Base-by-base conservation (phyloP, 2,329 filamentous ascomycete species). In the Coleophoma crateriformis region DNA sequence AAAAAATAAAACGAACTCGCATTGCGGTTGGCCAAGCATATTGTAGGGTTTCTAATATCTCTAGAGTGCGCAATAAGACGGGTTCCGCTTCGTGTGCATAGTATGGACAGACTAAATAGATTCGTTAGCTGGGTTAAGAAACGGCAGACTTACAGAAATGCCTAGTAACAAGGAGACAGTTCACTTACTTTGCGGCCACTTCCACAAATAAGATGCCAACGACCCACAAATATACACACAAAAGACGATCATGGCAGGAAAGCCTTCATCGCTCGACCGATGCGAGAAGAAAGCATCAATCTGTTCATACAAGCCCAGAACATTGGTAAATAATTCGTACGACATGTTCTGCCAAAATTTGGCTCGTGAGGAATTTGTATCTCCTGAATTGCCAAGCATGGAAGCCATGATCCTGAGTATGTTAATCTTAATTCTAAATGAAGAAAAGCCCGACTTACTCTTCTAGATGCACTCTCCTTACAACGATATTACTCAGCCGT, bases 151-250 rank as follows among this genome's bases (percentile, higher is more conserved):
- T 27, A 27, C 27, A 27, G 27, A 10, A 4, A 27, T 10, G 27
- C 5, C 6, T 7, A 27, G 27, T 10, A 27, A 7, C 27, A 27
- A 27, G 8, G 27, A 27, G 27, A 27, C 27, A 27, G 2, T n/a
- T n/a, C 14, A 38, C 35, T 17, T 38, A 38, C 35, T 55, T 22
- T 54, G 52, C 6, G 64, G 64, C 45, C 62, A 58, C 12, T 61
- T 60, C 58, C 58, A 63, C 2, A 69, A 59, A 41, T 64, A 62
- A 12, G 61, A 49, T n/a, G 54, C 62, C n/a, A 71, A 57, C 1
- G 67, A 70, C 10, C 68, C 68, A 51, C 68, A 71, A 43, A 68
- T 64, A 54, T 71, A 71, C 35, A 67, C 62, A 46, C 67, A 71
- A 43, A 71, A 71, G 10, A 68, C 68, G 7, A 71, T 59, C 20